Conservation (phyloP, 345 rosid genomes). For the Noccaea caerulescens region DNA sequence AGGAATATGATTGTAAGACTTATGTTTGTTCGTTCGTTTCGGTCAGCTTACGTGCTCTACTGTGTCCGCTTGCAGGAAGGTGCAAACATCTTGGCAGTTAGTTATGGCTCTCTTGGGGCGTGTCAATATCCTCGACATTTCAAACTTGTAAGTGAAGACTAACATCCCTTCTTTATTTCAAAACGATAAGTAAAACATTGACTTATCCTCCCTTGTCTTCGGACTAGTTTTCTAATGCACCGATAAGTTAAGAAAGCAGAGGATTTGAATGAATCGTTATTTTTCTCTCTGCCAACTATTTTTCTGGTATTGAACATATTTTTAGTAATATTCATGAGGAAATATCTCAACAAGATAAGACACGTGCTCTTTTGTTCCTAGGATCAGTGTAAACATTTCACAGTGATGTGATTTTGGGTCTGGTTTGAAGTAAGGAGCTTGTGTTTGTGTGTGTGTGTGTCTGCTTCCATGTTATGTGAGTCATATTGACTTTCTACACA, state of each 20-base stretch:
- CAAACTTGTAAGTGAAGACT: conserved; percentile 27
- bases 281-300: neutral
- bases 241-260: neutral
- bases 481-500: neutral
- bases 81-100: conserved; percentile 24
- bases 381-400: conserved; percentile 6
- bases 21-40: neutral
- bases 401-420: neutral
- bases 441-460: neutral
- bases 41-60: conserved; percentile 7
- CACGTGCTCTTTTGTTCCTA: conserved; percentile 1
- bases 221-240: conserved; percentile 18
- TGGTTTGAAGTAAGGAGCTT: neutral
- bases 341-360: neutral
- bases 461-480: neutral
- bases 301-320: neutral
- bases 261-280: neutral
- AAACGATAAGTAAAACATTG: neutral
- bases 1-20: neutral
- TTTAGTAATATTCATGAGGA: neutral
- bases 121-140: conserved; percentile 29
- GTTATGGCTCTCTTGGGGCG: conserved; percentile 30
- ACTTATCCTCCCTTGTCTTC: neutral
- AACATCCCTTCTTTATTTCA: conserved; percentile 6
- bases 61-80: conserved; percentile 21